phyloP scores from a whole-genome alignment of 1,139 yeast genomes.

The Geotrichum cucujoidarum region DNA sequence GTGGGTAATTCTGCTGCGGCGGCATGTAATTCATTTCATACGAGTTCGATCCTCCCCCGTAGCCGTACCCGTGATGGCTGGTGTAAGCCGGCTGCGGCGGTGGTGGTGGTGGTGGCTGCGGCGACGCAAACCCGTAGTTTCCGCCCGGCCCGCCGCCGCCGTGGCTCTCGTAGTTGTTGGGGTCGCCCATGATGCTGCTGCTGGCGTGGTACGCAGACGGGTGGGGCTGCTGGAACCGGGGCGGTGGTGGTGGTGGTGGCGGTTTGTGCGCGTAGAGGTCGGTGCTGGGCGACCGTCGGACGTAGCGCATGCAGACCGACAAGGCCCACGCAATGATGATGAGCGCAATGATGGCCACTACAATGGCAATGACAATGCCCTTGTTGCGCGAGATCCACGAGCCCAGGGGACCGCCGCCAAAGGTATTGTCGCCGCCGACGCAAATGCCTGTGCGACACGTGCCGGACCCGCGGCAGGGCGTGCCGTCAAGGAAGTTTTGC shows the following conservation, averaged over 20 bases:
- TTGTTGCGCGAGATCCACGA: slow-evolving; percentile 21
- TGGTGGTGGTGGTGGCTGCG: slow-evolving; percentile 14
- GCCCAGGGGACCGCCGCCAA: slow-evolving; percentile 14
- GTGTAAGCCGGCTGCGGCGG: slow-evolving; percentile 6
- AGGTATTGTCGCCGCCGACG: slow-evolving; percentile 27
- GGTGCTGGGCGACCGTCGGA: slow-evolving; percentile 1
- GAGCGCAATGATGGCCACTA: slow-evolving; percentile 19
- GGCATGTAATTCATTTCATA: slow-evolving; percentile 7
- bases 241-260: slow-evolving; percentile 6
- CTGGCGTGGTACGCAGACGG: background rate
- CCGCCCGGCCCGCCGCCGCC: slow-evolving; percentile 1
- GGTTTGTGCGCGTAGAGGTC: background rate
- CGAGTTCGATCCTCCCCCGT: background rate
- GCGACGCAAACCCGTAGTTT: slow-evolving; percentile 2
- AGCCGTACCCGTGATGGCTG: background rate
- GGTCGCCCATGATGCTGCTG: slow-evolving; percentile 4
- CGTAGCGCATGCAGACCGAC: slow-evolving; percentile 13
- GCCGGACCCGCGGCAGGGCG: slow-evolving; percentile 37
- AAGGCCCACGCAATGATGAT: slow-evolving; percentile 17
- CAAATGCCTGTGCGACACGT: slow-evolving; percentile 35
- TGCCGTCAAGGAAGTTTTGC: slow-evolving; percentile 39
- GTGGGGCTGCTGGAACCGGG: background rate
- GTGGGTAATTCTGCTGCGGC: slow-evolving; percentile 3
- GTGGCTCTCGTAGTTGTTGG: slow-evolving; percentile 7
- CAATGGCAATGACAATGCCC: slow-evolving; percentile 23